phyloP scores from a whole-genome alignment of 164 flowering plant species.

The Umbilicus rupestris region DNA sequence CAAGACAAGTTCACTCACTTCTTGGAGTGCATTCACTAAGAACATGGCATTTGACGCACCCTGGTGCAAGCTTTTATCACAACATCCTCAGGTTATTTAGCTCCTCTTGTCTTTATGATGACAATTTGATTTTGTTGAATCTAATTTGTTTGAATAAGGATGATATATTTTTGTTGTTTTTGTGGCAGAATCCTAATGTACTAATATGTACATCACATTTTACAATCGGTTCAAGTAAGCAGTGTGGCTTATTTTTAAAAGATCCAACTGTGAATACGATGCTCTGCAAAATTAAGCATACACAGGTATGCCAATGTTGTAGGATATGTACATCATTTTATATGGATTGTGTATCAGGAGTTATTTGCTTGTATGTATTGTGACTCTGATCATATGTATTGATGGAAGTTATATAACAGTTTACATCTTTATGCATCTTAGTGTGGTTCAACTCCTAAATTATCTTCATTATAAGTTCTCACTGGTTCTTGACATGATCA shows the following conservation, averaged over 20 bases:
- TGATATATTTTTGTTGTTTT: not conserved
- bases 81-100: constrained; percentile 39
- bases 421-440: not conserved
- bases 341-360: not conserved
- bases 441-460: constrained; percentile 27
- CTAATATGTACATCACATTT: constrained; percentile 28
- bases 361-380: not conserved
- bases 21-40: constrained; percentile 17
- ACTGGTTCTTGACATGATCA: constrained; percentile 53
- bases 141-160: not conserved
- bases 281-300: constrained; percentile 51
- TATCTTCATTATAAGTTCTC: constrained; percentile 38
- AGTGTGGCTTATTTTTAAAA: constrained; percentile 42
- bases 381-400: not conserved
- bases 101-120: not conserved
- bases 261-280: constrained; percentile 38
- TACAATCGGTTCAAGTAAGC: constrained; percentile 51
- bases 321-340: not conserved
- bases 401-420: not conserved
- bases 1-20: constrained; percentile 37
- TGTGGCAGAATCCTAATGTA: constrained; percentile 52
- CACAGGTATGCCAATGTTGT: constrained; percentile 37
- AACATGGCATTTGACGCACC: constrained; percentile 15
- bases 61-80: constrained; percentile 68
- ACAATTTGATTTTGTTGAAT: not conserved